Conservation (phyloP, 352 stramenopile species). For the Pseudoperonospora humuli region DNA sequence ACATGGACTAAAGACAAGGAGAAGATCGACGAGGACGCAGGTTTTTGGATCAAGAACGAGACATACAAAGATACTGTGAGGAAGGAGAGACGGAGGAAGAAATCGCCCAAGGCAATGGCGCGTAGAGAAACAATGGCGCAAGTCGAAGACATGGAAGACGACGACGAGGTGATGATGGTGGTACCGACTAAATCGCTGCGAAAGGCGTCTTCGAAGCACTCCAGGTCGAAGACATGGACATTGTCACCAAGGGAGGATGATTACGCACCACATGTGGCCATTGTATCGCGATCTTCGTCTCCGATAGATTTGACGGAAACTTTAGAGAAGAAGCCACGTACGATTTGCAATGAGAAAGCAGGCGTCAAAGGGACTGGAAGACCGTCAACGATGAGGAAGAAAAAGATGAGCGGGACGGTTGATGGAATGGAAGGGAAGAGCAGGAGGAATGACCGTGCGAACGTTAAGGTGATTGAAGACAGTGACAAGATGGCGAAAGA, state of each 20-base stretch:
- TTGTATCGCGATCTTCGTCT: slow-evolving; percentile 18
- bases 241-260: slow-evolving; percentile 9
- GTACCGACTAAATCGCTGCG: slow-evolving; percentile 2
- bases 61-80: too few species aligned
- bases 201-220: slow-evolving; percentile 12
- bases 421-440: slow-evolving; percentile 1
- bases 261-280: slow-evolving; percentile 6
- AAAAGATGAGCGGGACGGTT: slow-evolving; percentile 4
- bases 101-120: slow-evolving; percentile 2
- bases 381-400: slow-evolving; percentile 8
- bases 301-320: slow-evolving; percentile 27
- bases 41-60: slow-evolving; percentile 1
- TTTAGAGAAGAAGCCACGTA: slow-evolving; percentile 13
- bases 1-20: slow-evolving; percentile 17
- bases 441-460: slow-evolving; percentile 4
- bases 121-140: slow-evolving; percentile 2
- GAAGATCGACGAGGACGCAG: slow-evolving; percentile 5
- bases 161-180: slow-evolving; percentile 11
- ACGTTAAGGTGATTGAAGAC: slow-evolving; percentile 12
- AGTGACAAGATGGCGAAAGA: slow-evolving; percentile 1
- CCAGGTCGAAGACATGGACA: slow-evolving; percentile 6
- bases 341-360: slow-evolving; percentile 1
- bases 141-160: slow-evolving; percentile 8
- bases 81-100: slow-evolving; percentile 7
- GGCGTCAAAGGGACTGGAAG: slow-evolving; percentile 1